Percentiles rank a stretch among this genome's conserved stretches.
Conservation (phyloP, 164 flowering plant genomes). For the Chimonanthus praecox region DNA sequence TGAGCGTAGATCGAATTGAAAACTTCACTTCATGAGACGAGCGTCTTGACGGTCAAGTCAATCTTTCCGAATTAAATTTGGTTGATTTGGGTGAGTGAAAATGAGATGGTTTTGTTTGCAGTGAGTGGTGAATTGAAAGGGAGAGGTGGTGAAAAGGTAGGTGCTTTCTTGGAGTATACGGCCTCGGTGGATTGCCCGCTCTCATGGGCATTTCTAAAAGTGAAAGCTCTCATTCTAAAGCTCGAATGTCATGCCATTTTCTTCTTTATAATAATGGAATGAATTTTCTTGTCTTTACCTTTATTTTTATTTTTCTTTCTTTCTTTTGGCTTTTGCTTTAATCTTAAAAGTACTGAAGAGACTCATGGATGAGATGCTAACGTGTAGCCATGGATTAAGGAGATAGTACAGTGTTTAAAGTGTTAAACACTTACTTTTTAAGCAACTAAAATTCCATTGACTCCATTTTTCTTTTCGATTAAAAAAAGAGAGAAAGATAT, state of each 20-base stretch:
- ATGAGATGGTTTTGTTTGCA: background rate
- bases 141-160: background rate
- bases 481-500: too few relatives aligned
- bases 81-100: background rate
- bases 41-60: too few relatives aligned
- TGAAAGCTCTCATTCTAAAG: background rate
- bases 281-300: background rate
- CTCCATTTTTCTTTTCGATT: too few relatives aligned
- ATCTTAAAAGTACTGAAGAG: background rate
- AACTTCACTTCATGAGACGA: too few relatives aligned
- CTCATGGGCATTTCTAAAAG: background rate
- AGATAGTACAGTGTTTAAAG: background rate
- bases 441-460: background rate
- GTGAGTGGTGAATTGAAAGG: background rate
- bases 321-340: background rate
- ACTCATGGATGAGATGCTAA: background rate
- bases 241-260: background rate
- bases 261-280: background rate
- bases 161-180: conserved; percentile 5
- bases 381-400: background rate
- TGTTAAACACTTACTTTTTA: background rate
- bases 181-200: conserved; percentile 2
- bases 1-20: too few relatives aligned
- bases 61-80: background rate
- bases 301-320: background rate